Evolutionary conservation across 164 flowering plant species (phyloP).

Genomic region (Tetracentron sinense): DNA sequence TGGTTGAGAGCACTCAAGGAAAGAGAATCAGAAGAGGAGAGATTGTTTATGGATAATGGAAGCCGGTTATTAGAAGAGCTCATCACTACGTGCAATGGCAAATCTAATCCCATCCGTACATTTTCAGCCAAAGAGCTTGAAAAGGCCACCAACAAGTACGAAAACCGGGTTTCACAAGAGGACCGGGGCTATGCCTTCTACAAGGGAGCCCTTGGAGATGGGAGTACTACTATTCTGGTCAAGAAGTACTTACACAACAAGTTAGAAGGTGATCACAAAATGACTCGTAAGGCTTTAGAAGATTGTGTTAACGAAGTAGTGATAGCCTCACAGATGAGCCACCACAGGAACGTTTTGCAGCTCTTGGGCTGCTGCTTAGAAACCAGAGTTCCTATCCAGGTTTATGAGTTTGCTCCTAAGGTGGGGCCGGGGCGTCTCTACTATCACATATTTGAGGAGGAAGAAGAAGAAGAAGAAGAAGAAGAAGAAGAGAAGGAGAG

Average conservation of each 20-base stretch:
- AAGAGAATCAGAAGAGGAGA: background rate
- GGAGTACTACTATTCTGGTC: slow-evolving; percentile 5
- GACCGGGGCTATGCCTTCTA: background rate
- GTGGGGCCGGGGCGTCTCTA: slow-evolving; percentile 2
- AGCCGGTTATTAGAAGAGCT: slow-evolving; percentile 5
- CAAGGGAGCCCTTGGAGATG: background rate
- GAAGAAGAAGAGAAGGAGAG: background rate
- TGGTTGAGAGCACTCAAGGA: background rate
- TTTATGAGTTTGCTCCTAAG: slow-evolving; percentile 12
- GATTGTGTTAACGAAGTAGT: slow-evolving; percentile 5
- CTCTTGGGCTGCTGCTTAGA: slow-evolving; percentile 28
- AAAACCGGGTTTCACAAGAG: too few relatives aligned
- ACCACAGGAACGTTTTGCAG: slow-evolving; percentile 16
- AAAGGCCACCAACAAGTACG: slow-evolving; percentile 13
- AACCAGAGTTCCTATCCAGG: slow-evolving; percentile 10
- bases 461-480: background rate
- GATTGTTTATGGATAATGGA: slow-evolving; percentile 3
- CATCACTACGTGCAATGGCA: slow-evolving; percentile 8
- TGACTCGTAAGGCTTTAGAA: background rate
- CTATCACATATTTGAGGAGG: background rate
- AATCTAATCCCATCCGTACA: slow-evolving; percentile 11
- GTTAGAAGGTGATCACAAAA: background rate
- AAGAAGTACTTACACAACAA: background rate
- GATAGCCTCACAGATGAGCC: slow-evolving; percentile 15
- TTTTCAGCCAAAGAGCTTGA: slow-evolving; percentile 16